Base-by-base conservation (phyloP, 441 rosid genomes). In the Pelargonium australe region DNA sequence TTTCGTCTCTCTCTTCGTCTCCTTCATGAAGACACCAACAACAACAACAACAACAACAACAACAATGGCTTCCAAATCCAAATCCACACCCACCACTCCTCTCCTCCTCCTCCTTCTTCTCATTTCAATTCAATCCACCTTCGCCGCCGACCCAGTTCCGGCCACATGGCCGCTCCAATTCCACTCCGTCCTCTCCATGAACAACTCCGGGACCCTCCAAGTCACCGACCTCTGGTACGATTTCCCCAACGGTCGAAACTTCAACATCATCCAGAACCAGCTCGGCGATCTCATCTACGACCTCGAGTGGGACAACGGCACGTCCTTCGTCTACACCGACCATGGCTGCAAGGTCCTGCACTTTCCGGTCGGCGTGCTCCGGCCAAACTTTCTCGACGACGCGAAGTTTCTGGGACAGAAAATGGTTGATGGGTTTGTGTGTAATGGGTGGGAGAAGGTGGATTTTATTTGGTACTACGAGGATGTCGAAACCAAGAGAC, bases 301-400 rank as follows among this genome's bases (percentile, higher is more conserved):
- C 74, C 85, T 90, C 8, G 96, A 92, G 61, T 90, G 98, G 98
- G 78, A 86, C 74, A 92, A 90, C 6, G 97, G 96, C 16, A 90
- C 96, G 11, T 86, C 89, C 19, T 92, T 81, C 70, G 0, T 84
- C 53, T 92, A 86, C 91, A 72, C 86, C 3, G 67, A 68, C 17
- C 70, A 64, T 63, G 75, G 77, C 8, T 90, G 97, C 74, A 71
- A 84, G 17, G 51, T 80, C 23, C 34, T 63, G 62, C 85, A 87
- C 9, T 66, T 90, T 58, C 82, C 82, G 66, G 92, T 92, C 0
- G 84, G 93, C 20, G 76, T 79, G 47, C 88, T 85, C 61, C 92
- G 91, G 25, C 94, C 94, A 12, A 76, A 88, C 68, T 93, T 92
- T 94, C 84, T 90, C 14, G 86, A 85, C 9, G 97, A 92, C 14